Percentiles rank a stretch among this genome's conserved stretches.
phyloP scores from a whole-genome alignment of 108 stramenopile genomes.

The Nitzschia palea region DNA sequence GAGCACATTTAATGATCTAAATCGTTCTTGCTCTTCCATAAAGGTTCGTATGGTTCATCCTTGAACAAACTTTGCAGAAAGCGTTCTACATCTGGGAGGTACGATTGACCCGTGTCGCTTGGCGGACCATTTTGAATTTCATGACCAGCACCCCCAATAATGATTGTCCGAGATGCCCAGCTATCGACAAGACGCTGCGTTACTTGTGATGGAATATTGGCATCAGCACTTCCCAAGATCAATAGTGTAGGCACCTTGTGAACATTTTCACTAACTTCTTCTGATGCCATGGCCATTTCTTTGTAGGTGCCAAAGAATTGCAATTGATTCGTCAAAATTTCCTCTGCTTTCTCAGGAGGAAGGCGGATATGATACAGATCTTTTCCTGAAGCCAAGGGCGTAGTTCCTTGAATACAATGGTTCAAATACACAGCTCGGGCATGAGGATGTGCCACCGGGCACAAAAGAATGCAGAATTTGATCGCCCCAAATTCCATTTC shows the following conservation, averaged over 20 bases:
- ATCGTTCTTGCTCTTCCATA: not conserved
- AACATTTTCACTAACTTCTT: slow-evolving; percentile 6
- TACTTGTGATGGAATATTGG: slow-evolving; percentile 35
- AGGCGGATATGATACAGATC: slow-evolving; percentile 13
- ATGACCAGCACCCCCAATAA: slow-evolving; percentile 38
- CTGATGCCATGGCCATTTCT: slow-evolving; percentile 27
- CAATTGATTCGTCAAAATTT: slow-evolving; percentile 31
- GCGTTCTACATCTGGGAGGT: slow-evolving; percentile 1
- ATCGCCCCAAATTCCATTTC: slow-evolving; percentile 2
- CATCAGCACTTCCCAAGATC: slow-evolving; percentile 30
- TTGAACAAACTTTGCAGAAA: not conserved
- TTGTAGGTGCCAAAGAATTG: slow-evolving; percentile 26
- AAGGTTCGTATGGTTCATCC: slow-evolving; percentile 1
- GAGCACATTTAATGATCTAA: too few relatives aligned
- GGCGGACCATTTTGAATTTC: slow-evolving; percentile 28
- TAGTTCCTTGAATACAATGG: slow-evolving; percentile 23
- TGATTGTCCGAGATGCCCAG: slow-evolving; percentile 39
- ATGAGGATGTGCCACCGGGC: slow-evolving; percentile 36
- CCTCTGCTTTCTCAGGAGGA: slow-evolving; percentile 18
- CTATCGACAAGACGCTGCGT: slow-evolving; percentile 21
- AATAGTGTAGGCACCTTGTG: slow-evolving; percentile 32
- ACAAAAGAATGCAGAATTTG: slow-evolving; percentile 40
- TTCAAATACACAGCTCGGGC: slow-evolving; percentile 37
- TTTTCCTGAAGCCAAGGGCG: not conserved
- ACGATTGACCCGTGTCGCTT: not conserved